Base-by-base conservation (phyloP, 495 filamentous ascomycete species). In the Letharia lupina region DNA sequence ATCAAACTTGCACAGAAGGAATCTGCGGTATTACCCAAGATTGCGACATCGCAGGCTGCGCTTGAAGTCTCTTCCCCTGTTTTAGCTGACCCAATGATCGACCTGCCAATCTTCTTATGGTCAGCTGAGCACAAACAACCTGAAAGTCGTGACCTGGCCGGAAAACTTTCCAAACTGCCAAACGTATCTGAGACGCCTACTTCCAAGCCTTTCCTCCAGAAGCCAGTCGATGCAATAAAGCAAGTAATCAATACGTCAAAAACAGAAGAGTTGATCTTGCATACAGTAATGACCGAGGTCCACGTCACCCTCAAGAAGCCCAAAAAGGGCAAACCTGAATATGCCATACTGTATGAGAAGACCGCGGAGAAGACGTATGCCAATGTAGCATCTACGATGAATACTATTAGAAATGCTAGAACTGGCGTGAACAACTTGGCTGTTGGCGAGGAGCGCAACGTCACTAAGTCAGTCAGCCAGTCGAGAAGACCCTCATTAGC, bases 201-300 rank as follows among this genome's bases (percentile, higher is more conserved):
- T 28, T 37, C 41, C 12, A 35, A 41, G 37, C 37, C 47, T 12
- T 16, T 54, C 10, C 13, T 54, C 9, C n/a, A 63, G 20, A 63
- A 63, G 16, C 2, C 41, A 16, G 44, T 48, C 18, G 37, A 47
- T 3, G 13, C 44, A 18, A 39, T 42, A 37, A 63, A 56, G 33
- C 33, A 41, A 15, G 9, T 47, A 15, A 47, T 47, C 18, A 63
- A 52, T 16, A 63, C 62, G 6, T 54, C 45, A 48, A 63, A 63
- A 54, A 40, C 40, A 40, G 62, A 63, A 42, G 62, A 63, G 62
- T 42, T 63, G 39, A 63, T 63, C 16, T 50, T 63, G 50, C 62
- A 50, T 37, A 63, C 62, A 5, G 62, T 63, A 10, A 40, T 63
- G 48, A 37, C 40, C 37, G 62, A 63, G 48, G 41, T 63, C 18